These are phyloP conservation scores for Dimargaris xerosporica DNA, from an alignment of 192 early-diverging fungal genomes.

Conservation along the genomic window DNA sequence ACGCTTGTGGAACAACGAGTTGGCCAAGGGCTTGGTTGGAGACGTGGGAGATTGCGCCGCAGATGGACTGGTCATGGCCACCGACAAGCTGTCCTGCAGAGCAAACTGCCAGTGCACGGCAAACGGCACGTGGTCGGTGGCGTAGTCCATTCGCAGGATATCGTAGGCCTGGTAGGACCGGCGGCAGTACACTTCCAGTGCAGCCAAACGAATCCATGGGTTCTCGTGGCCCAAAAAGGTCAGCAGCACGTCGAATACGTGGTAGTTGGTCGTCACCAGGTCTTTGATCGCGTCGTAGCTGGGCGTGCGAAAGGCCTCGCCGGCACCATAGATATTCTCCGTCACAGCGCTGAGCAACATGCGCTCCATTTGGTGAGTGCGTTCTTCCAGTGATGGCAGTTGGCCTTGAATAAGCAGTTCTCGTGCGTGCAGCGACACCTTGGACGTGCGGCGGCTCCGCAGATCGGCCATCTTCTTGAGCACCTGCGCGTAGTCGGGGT, in stretches of 20 bases:
- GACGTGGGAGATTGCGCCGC: conserved; percentile 18
- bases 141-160: conserved; percentile 68
- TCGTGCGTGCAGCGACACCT: conserved; percentile 87
- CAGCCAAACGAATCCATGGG: conserved; percentile 58
- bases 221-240: conserved; percentile 84
- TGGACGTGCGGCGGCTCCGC: conserved; percentile 53
- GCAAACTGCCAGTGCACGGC: conserved; percentile 67
- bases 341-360: conserved; percentile 63
- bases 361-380: conserved; percentile 65
- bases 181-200: conserved; percentile 90
- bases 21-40: too few species aligned
- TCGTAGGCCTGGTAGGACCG: conserved; percentile 97
- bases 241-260: conserved; percentile 89
- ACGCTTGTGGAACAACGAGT: conserved; percentile 37
- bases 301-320: conserved; percentile 51
- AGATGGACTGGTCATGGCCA: conserved; percentile 21
- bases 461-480: conserved; percentile 69
- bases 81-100: conserved; percentile 40
- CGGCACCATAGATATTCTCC: conserved; percentile 63
- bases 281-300: conserved; percentile 65
- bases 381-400: conserved; percentile 81
- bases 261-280: conserved; percentile 83
- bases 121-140: conserved; percentile 37
- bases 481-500: conserved; percentile 57
- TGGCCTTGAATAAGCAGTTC: conserved; percentile 89